These are phyloP conservation scores for Trypanosomatidae sp. DNA, from an alignment of 208 protist genomes.

Conservation along the genomic window DNA sequence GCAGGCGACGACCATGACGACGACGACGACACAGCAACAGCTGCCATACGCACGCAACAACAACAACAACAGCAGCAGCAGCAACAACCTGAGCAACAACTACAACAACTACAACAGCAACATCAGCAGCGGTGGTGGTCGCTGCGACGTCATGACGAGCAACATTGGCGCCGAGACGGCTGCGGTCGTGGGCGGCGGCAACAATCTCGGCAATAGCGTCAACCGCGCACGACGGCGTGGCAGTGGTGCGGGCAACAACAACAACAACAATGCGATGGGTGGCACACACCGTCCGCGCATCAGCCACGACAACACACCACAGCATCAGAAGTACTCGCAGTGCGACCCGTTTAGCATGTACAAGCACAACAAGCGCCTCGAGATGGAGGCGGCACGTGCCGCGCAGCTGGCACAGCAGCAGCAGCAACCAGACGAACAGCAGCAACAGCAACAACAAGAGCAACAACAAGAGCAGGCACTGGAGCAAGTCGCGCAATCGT, in stretches of 20 bases:
- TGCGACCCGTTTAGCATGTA: slow-evolving; percentile 34
- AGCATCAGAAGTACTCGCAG: slow-evolving; percentile 25
- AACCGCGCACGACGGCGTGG: no score
- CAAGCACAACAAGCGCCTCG: slow-evolving; percentile 23
- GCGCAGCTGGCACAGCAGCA: background rate
- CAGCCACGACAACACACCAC: slow-evolving; percentile 25
- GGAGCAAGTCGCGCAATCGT: no score
- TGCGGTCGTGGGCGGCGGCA: no score
- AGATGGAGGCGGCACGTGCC: background rate
- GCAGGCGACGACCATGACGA: no score
- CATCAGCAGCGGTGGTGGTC: background rate
- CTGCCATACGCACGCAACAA: no score
- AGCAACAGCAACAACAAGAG: background rate
- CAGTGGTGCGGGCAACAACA: background rate
- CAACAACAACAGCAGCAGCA: slow-evolving; percentile 3
- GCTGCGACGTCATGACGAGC: no score
- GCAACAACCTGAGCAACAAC: background rate
- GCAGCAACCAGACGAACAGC: background rate
- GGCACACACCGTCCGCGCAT: slow-evolving; percentile 6
- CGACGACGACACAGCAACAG: no score
- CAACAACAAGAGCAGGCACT: background rate
- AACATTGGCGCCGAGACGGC: no score
- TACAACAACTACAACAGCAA: slow-evolving; percentile 1
- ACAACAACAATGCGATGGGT: background rate
- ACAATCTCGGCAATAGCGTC: no score